phyloP scores from a whole-genome alignment of 2,329 filamentous ascomycete genomes.

The Aureobasidium subglaciale region DNA sequence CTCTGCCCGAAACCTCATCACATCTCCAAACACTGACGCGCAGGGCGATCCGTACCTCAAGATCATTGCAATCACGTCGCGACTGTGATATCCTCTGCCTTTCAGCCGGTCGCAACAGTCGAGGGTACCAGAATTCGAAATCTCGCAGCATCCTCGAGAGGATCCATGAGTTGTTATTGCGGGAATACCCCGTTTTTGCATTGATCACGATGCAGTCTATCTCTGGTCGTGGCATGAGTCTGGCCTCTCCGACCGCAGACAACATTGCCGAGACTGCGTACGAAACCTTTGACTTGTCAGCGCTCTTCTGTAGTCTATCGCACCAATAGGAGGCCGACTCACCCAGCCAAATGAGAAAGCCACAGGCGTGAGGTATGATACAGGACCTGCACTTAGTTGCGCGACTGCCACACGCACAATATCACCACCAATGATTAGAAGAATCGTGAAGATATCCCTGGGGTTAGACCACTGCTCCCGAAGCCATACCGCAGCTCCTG shows the following conservation, averaged over 20 bases:
- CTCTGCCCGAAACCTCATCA: too few relatives aligned
- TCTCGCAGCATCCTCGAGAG: too few relatives aligned
- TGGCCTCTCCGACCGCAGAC: background rate
- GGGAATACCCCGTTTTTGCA: too few relatives aligned
- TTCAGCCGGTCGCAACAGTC: too few relatives aligned
- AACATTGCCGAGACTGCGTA: background rate
- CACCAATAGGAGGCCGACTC: background rate
- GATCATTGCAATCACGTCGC: too few relatives aligned
- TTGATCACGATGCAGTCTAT: too few relatives aligned
- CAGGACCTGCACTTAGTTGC: conserved; percentile 19
- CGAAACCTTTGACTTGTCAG: background rate
- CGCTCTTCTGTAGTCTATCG: background rate
- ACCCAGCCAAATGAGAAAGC: conserved; percentile 23
- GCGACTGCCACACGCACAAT: conserved; percentile 18
- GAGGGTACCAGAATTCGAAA: too few relatives aligned
- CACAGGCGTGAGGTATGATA: conserved; percentile 19
- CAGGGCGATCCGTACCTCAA: too few relatives aligned
- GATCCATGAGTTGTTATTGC: too few relatives aligned
- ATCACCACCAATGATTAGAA: conserved; percentile 18
- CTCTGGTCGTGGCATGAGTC: background rate
- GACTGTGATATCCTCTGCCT: too few relatives aligned
- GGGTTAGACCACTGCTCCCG: conserved; percentile 18
- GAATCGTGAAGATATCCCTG: conserved; percentile 18
- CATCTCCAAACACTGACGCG: too few relatives aligned
- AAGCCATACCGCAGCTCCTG: conserved; percentile 13